Evolutionary conservation across 192 early-diverging fungal species (phyloP), one percentile per base, ranked within the genome.

Genomic region (Hyaloraphidium curvatum): DNA sequence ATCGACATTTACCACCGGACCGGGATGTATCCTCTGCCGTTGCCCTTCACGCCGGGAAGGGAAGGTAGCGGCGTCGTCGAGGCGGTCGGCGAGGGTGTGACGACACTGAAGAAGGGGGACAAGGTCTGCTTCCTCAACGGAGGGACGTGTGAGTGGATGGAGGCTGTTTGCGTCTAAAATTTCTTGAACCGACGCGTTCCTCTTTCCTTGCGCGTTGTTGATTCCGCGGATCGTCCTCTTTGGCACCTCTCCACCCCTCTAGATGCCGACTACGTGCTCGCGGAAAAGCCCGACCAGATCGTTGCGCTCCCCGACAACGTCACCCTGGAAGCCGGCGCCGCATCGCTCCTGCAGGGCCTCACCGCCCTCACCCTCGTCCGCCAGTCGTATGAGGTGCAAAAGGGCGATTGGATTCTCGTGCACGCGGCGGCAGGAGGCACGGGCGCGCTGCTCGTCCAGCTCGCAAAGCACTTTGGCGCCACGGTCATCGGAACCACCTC

Each of bases 1-100:
- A 87, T 92, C 53, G 91, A 95, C 63, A 92, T 80, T 0, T 88
- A 90, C 63, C 86, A 84, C 40, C 80, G 89, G 48, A 69, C 69
- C 13, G 89, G 89, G 28, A 64, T 48, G 11, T 48, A 48, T 25
- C 23, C 43, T 9, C 17, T 48, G 11, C 5, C 5, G 23, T 25
- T 48, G 43, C 43, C 43, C 4, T 48, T 48, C 25, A 25, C 25
- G 23, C 5, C 25, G 7, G 43, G 43, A 2, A 66, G 68, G 3
- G 91, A 95, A 66, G 88, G 67, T 5, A 64, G 83, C 2, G 91
- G 88, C 41, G 67, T 81, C 37, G 80, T 95, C 9, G 77, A 74
- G 28, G 75, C 78, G 29, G 71, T 90, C 13, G 89, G 89, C 27
- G 61, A 74, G 3, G 74, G 69, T 22, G 63, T 66, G 28, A 27